phyloP scores from a whole-genome alignment of 2,329 filamentous ascomycete species.

The Thermoascus crustaceus region DNA sequence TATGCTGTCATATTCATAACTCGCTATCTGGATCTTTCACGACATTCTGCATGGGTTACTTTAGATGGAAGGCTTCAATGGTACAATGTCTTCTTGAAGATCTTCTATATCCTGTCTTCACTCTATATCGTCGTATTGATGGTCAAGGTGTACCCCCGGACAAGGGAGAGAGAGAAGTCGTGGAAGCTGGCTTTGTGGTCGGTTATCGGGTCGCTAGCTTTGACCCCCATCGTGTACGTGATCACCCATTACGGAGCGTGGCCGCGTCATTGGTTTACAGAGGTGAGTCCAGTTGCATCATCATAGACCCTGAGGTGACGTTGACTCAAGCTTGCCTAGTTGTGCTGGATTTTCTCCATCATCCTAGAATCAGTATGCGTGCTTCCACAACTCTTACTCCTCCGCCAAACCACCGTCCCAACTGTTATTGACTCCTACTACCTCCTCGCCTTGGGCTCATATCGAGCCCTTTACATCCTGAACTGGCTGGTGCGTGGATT shows the following conservation, averaged over 20 bases:
- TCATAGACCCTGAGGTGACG: background rate
- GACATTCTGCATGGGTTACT: constrained; percentile 48
- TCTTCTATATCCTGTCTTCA: constrained; percentile 77
- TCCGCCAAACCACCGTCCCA: constrained; percentile 89
- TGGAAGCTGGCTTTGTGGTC: constrained; percentile 79
- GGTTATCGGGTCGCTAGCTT: constrained; percentile 54
- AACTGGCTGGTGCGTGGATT: constrained; percentile 78
- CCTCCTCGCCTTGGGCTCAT: constrained; percentile 75
- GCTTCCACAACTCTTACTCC: constrained; percentile 80
- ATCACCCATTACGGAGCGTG: constrained; percentile 53
- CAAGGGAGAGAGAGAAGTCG: constrained; percentile 82
- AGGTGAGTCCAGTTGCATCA: constrained; percentile 24
- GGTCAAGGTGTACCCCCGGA: constrained; percentile 76
- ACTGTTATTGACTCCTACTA: constrained; percentile 98
- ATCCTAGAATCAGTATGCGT: constrained; percentile 88
- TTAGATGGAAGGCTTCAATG: constrained; percentile 22
- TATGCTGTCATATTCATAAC: constrained; percentile 81
- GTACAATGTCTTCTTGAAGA: constrained; percentile 79
- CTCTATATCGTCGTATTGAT: constrained; percentile 83
- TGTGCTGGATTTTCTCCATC: constrained; percentile 79
- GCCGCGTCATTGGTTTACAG: constrained; percentile 26
- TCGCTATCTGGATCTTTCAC: constrained; percentile 81
- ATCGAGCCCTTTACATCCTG: constrained; percentile 79
- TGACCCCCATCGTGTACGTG: constrained; percentile 65
- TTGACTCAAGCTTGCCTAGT: constrained; percentile 40